phyloP scores from a whole-genome alignment of 352 stramenopile genomes.

The Globisporangium canariense region DNA sequence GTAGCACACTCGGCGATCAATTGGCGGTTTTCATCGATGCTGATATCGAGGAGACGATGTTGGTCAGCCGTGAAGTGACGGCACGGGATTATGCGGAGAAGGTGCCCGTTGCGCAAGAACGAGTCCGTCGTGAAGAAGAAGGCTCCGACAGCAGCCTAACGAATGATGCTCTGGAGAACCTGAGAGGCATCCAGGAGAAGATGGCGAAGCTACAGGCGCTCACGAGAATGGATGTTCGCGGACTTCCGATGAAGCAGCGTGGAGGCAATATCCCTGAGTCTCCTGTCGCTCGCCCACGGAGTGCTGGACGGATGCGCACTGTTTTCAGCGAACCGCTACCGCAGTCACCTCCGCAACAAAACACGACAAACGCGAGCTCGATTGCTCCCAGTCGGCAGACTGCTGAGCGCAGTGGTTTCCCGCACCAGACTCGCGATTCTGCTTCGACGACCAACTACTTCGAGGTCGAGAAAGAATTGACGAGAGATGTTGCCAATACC shows the following conservation, averaged over 20 bases:
- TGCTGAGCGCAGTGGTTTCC: not conserved
- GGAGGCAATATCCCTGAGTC: not conserved
- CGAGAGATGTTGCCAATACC: not conserved
- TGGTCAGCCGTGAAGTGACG: conserved; percentile 7
- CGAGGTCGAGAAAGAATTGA: conserved; percentile 1
- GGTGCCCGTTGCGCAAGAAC: not conserved
- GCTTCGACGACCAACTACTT: not conserved
- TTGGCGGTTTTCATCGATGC: not conserved
- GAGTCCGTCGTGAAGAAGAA: conserved; percentile 1
- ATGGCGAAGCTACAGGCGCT: conserved; percentile 14
- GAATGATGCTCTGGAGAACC: conserved; percentile 15
- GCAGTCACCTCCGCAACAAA: not conserved
- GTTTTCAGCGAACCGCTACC: not conserved
- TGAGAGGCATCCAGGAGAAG: conserved; percentile 16
- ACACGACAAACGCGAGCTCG: not conserved
- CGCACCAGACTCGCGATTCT: not conserved
- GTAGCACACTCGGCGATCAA: not conserved
- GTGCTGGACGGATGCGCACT: not conserved
- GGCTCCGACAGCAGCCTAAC: not conserved
- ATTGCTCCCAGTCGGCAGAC: not conserved
- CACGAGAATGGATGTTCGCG: conserved; percentile 13
- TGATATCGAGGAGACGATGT: conserved; percentile 20
- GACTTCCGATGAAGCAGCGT: conserved; percentile 14
- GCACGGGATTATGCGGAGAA: not conserved
- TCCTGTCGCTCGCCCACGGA: conserved; percentile 1